phyloP scores from a whole-genome alignment of 2,329 filamentous ascomycete genomes.

The Phialophora tarda region DNA sequence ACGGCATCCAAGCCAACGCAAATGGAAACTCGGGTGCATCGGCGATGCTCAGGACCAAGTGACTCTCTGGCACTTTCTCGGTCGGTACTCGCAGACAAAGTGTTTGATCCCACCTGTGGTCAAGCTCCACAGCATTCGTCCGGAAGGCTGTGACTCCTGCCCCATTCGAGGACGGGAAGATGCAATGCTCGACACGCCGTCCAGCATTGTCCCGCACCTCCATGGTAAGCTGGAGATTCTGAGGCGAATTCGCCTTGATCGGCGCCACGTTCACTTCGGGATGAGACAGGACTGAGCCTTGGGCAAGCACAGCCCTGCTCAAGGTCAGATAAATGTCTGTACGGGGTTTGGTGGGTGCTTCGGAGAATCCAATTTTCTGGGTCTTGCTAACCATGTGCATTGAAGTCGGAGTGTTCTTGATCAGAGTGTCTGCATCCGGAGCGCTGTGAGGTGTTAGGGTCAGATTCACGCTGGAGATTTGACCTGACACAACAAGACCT shows the following conservation, averaged over 20 bases:
- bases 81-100: slow-evolving; percentile 79
- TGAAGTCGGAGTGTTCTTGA: slow-evolving; percentile 85
- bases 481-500: slow-evolving; percentile 73
- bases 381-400: slow-evolving; percentile 82
- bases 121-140: slow-evolving; percentile 78
- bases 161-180: slow-evolving; percentile 83
- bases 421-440: slow-evolving; percentile 76
- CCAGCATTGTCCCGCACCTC: slow-evolving; percentile 82
- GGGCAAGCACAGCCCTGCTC: slow-evolving; percentile 75
- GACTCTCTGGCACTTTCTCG: slow-evolving; percentile 78
- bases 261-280: slow-evolving; percentile 81
- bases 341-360: slow-evolving; percentile 82
- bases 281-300: slow-evolving; percentile 67
- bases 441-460: slow-evolving; percentile 78
- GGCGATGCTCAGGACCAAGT: slow-evolving; percentile 87
- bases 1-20: slow-evolving; percentile 86
- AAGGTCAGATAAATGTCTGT: slow-evolving; percentile 96
- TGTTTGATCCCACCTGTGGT: slow-evolving; percentile 85
- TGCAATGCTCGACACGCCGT: slow-evolving; percentile 83
- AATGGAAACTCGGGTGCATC: slow-evolving; percentile 88
- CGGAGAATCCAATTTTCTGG: slow-evolving; percentile 89
- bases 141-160: slow-evolving; percentile 83
- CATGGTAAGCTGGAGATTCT: slow-evolving; percentile 83
- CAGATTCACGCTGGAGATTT: slow-evolving; percentile 77
- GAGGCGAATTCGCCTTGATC: slow-evolving; percentile 67